Evolutionary conservation across 176 grass and related monocot genomes (phyloP).

Genomic region (Phoenix dactylifera): DNA sequence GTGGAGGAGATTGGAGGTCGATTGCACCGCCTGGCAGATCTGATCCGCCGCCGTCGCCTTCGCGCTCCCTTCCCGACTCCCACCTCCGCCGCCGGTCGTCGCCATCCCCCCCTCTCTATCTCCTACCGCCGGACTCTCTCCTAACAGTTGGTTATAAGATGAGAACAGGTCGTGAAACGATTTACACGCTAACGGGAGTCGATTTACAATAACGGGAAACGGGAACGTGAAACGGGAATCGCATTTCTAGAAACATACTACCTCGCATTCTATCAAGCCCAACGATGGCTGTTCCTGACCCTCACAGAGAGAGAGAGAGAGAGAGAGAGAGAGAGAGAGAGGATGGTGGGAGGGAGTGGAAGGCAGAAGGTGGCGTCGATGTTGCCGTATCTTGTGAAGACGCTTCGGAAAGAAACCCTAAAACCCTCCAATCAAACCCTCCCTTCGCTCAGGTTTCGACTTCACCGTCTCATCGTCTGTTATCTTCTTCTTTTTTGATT

Average conservation of each 20-base stretch:
- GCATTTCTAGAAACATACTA: too few relatives aligned
- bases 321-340: conserved; percentile 20
- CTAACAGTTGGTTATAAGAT: too few relatives aligned
- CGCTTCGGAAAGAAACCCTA: conserved; percentile 43
- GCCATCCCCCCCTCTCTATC: conserved; percentile 23
- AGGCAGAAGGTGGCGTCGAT: conserved; percentile 52
- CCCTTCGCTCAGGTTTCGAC: conserved; percentile 63
- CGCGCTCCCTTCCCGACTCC: conserved; percentile 25
- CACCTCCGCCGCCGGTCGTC: conserved; percentile 8
- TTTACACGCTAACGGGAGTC: too few relatives aligned
- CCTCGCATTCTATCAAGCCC: too few relatives aligned
- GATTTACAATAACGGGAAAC: too few relatives aligned
- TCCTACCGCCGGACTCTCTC: too few relatives aligned
- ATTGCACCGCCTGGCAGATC: conserved; percentile 75
- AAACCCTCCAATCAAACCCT: conserved; percentile 34
- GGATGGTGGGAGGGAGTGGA: conserved; percentile 30
- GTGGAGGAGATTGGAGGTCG: conserved; percentile 84
- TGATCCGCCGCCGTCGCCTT: conserved; percentile 56
- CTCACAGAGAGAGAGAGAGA: conserved; percentile 2
- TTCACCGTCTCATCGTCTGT: not conserved
- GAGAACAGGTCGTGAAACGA: too few relatives aligned
- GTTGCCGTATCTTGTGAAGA: conserved; percentile 62
- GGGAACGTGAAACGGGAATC: too few relatives aligned
- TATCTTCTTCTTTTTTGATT: not conserved
- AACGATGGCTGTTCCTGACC: too few relatives aligned